Evolutionary conservation across 768 basidiomycete genomes (phyloP), one percentile per base, ranked within the genome.

Genomic region (Phanerochaete sordida): DNA sequence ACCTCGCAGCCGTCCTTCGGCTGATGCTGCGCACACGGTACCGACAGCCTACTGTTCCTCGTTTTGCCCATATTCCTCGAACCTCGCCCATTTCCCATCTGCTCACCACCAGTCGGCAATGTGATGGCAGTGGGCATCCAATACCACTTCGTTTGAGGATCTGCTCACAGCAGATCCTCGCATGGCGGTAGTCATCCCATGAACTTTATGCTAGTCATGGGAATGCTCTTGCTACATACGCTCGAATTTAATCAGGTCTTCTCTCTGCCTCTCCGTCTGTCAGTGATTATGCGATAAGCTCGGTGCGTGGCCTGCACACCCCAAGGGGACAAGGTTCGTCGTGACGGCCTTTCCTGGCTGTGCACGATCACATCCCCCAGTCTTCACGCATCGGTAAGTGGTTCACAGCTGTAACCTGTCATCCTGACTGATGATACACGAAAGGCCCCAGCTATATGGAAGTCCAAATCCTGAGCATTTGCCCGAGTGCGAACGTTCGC

Each of bases 401-500:
- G 39, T 43, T 9, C 39, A n/a, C n/a, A n/a, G n/a, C n/a, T n/a
- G n/a, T n/a, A n/a, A n/a, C n/a, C n/a, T n/a, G n/a, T n/a, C n/a
- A n/a, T n/a, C n/a, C 39, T 43, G 4, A 43, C 11, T 19, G 19
- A 19, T 43, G 19, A 19, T 4, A 19, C 39, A 13, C 33, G 33
- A 13, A 7, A 35, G 33, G 33, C 33, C 13, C 6, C 13, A 43
- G 39, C 4, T 43, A 11, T 19, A 75, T 78, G 76, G 76, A 76
- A 27, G 62, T 78, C 39, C 39, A 43, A 43, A 43, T 43, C 19
- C 19, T 52, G 0, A 63, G 68, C 21, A 63, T 78, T 15, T 58
- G 63, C 9, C 68, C 39, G n/a, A 16, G 48, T 19, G 39, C 39
- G 19, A 43, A 16, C 19, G 39, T 58, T 2, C 35, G 19, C 30